These are phyloP conservation scores for Emydomyces testavorans DNA, from an alignment of 2,329 filamentous ascomycete genomes.

Conservation along the genomic window DNA sequence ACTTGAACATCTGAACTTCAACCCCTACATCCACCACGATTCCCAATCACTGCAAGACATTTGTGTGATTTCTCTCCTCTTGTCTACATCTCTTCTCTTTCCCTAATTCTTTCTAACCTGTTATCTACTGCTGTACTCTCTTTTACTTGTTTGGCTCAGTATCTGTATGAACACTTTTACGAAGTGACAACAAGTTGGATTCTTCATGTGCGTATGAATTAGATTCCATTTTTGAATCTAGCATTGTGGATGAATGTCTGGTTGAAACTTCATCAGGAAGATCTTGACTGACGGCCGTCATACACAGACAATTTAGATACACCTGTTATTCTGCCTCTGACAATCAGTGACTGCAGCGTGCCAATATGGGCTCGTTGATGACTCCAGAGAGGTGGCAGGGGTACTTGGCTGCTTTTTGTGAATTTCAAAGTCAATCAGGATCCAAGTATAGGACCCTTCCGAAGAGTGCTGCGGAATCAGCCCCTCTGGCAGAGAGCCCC, in stretches of 20 bases:
- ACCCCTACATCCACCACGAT: not conserved
- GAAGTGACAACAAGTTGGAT: not conserved
- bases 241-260: not conserved
- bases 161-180: not conserved
- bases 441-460: not conserved
- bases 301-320: no score
- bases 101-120: not conserved
- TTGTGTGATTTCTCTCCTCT: not conserved
- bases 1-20: not conserved
- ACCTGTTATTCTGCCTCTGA: no score
- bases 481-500: not conserved
- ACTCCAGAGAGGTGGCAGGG: not conserved
- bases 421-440: not conserved
- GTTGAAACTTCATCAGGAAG: not conserved
- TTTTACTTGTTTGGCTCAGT: not conserved
- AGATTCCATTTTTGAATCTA: not conserved
- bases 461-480: not conserved
- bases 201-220: not conserved
- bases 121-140: not conserved
- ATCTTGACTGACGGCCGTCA: not conserved
- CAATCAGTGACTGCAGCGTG: no score
- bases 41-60: not conserved
- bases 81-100: not conserved
- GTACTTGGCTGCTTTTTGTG: conserved; percentile 1
- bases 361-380: not conserved